Percentiles rank a stretch among this genome's conserved stretches.
Evolutionary conservation across 169 alveolate genomes (phyloP).

Genomic region (Eimeria necatrix): DNA sequence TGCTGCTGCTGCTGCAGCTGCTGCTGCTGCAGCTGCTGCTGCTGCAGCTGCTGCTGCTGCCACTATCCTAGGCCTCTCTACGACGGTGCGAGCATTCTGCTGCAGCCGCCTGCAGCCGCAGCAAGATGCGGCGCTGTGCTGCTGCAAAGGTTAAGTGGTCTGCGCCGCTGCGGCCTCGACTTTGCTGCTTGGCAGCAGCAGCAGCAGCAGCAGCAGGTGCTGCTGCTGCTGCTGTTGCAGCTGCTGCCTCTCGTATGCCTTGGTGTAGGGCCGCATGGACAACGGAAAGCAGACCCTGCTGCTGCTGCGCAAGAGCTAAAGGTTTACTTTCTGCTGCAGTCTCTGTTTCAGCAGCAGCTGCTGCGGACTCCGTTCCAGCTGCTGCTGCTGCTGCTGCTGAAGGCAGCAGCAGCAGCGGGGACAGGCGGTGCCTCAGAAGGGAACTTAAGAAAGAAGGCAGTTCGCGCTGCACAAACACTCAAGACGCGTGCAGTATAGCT

Average conservation of each 20-base stretch:
- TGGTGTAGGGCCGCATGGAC: conserved; percentile 18
- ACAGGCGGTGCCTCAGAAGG: background rate
- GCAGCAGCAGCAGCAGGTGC: background rate
- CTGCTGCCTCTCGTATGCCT: conserved; percentile 7
- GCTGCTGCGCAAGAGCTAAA: too few species aligned
- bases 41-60: background rate
- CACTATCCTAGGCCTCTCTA: too few species aligned
- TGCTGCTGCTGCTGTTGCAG: conserved; percentile 47
- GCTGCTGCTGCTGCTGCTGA: background rate
- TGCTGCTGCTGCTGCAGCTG: background rate
- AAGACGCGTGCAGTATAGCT: too few species aligned
- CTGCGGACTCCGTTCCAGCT: background rate
- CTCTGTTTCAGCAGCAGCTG: background rate
- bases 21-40: conserved; percentile 14
- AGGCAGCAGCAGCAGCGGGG: background rate
- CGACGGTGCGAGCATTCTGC: background rate
- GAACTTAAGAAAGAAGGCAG: background rate
- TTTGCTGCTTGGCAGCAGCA: background rate
- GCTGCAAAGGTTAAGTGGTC: background rate
- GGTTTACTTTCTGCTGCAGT: too few species aligned
- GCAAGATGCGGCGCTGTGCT: conserved; percentile 54
- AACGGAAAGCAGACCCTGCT: background rate
- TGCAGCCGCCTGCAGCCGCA: conserved; percentile 31
- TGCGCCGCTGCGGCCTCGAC: conserved; percentile 9
- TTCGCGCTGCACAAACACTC: too few species aligned